Percentiles rank a stretch among this genome's conserved stretches.
Evolutionary conservation across 331 rosid genomes (phyloP).

Genomic region (Stylosanthes scabra): DNA sequence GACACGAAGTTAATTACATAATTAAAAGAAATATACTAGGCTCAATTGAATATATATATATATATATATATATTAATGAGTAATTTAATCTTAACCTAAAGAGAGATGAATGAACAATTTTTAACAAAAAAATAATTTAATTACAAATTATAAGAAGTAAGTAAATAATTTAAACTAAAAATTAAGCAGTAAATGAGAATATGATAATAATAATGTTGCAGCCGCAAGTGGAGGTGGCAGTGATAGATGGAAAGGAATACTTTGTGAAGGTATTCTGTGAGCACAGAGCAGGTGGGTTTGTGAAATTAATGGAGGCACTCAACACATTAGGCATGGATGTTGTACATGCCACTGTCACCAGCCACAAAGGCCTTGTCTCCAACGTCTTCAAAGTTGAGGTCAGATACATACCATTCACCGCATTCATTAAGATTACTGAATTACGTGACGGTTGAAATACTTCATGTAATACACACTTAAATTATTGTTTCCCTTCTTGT

Average conservation of each 20-base stretch:
- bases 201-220: slow-evolving; percentile 33
- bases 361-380: slow-evolving; percentile 79
- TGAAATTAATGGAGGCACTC: slow-evolving; percentile 83
- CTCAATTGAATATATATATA: no score
- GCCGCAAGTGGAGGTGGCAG: slow-evolving; percentile 95
- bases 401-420: neutral
- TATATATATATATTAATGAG: no score
- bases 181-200: no score
- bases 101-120: no score
- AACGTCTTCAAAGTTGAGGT: slow-evolving; percentile 89
- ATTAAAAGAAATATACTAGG: no score
- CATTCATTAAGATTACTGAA: no score
- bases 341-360: slow-evolving; percentile 80
- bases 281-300: slow-evolving; percentile 83
- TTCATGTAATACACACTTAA: neutral
- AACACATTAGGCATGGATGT: slow-evolving; percentile 74
- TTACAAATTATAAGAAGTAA: no score
- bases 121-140: no score
- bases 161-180: no score
- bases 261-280: slow-evolving; percentile 84
- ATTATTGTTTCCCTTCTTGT: neutral
- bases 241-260: slow-evolving; percentile 77
- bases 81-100: no score
- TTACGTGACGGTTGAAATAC: no score
- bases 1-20: no score